Conservation (phyloP, 1,284 basidiomycete genomes). For the Tilletia horrida region DNA sequence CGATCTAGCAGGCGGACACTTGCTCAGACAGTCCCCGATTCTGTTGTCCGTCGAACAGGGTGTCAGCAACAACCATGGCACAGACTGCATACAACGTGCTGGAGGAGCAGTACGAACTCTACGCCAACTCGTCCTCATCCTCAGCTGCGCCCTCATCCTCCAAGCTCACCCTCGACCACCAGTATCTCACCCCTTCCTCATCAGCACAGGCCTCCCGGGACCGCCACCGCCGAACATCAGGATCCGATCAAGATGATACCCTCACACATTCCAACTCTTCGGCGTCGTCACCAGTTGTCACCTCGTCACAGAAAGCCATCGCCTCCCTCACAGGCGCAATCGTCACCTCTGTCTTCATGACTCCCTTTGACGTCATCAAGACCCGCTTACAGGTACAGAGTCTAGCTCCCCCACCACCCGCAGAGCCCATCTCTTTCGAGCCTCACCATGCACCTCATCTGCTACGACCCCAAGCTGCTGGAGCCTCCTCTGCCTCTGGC, state of each 20-base stretch:
- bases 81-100: constrained; percentile 17
- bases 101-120: constrained; percentile 6
- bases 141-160: background rate
- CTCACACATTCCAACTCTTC: no score
- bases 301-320: constrained; percentile 66
- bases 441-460: constrained; percentile 29
- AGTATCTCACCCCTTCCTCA: no score
- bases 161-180: constrained; percentile 5
- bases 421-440: constrained; percentile 38
- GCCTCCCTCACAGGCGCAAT: constrained; percentile 77
- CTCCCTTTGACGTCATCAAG: constrained; percentile 89
- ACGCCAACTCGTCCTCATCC: background rate
- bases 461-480: background rate
- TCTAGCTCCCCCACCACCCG: constrained; percentile 20
- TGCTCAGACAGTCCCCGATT: no score
- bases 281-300: constrained; percentile 47
- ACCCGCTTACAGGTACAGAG: constrained; percentile 80
- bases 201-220: no score
- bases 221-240: background rate
- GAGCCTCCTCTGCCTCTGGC: background rate
- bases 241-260: no score
- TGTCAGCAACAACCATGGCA: background rate
- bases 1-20: no score
- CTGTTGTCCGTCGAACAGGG: no score
- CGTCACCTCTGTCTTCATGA: constrained; percentile 82